phyloP scores from a whole-genome alignment of 768 basidiomycete genomes.

The Podaxis sp. region DNA sequence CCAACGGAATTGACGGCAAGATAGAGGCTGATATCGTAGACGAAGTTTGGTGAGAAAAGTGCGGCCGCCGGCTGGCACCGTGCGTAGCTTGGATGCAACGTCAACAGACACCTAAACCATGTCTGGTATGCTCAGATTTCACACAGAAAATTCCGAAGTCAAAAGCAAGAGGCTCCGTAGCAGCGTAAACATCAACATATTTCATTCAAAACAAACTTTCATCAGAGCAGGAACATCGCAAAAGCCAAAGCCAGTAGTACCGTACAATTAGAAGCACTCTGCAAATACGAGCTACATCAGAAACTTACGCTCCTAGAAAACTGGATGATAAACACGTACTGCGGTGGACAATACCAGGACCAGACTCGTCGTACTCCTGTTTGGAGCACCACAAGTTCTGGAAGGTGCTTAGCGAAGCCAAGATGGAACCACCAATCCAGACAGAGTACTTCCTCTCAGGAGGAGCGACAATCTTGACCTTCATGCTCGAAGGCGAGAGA shows the following conservation, averaged over 20 bases:
- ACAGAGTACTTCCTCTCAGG: slow-evolving; percentile 95
- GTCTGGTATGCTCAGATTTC: no score
- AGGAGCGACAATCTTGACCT: slow-evolving; percentile 93
- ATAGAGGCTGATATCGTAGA: no score
- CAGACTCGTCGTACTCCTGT: slow-evolving; percentile 89
- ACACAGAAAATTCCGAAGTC: not conserved
- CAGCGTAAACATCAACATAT: not conserved
- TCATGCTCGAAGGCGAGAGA: slow-evolving; percentile 86
- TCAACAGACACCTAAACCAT: no score
- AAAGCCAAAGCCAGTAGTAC: not conserved
- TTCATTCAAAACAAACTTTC: not conserved
- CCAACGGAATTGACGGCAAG: no score
- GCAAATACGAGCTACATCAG: slow-evolving; percentile 8
- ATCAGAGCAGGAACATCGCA: no score
- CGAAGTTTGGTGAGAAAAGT: no score
- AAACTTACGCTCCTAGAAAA: not conserved
- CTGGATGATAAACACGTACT: slow-evolving; percentile 41
- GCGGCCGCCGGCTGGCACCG: no score
- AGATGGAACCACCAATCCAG: slow-evolving; percentile 89
- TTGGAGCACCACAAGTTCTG: slow-evolving; percentile 95
- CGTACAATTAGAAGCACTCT: slow-evolving; percentile 32
- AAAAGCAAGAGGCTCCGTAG: not conserved
- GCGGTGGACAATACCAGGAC: slow-evolving; percentile 79
- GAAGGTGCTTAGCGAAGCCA: slow-evolving; percentile 92
- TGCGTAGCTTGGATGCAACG: no score